Percentiles rank a stretch among this genome's conserved stretches.
Evolutionary conservation across 1,139 yeast species (phyloP).

Genomic region (Saccharomyces uvarum): DNA sequence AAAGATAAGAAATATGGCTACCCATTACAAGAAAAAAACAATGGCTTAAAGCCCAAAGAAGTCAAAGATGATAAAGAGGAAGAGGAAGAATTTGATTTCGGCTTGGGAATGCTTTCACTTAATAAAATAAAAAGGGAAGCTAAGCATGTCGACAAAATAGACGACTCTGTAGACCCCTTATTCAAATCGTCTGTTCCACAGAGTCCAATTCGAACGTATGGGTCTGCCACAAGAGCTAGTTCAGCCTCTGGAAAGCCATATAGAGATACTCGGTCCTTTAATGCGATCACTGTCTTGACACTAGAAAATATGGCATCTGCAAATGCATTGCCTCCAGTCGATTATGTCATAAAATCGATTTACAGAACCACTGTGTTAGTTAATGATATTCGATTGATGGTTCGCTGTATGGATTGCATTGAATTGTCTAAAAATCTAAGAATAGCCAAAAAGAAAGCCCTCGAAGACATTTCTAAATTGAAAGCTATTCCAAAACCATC

Average conservation of each 20-base stretch:
- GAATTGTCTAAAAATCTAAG: slow-evolving; percentile 45
- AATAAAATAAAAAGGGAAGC: slow-evolving; percentile 23
- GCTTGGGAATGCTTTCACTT: slow-evolving; percentile 25
- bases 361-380: slow-evolving; percentile 54
- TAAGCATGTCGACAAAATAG: slow-evolving; percentile 17
- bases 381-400: slow-evolving; percentile 56
- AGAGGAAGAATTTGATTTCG: slow-evolving; percentile 21
- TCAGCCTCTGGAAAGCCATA: slow-evolving; percentile 5
- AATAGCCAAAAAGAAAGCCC: slow-evolving; percentile 30
- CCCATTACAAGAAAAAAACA: slow-evolving; percentile 1
- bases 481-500: neutral
- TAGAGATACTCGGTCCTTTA: slow-evolving; percentile 13
- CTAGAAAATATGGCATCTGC: slow-evolving; percentile 50
- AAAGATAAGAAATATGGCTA: neutral
- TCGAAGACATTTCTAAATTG: slow-evolving; percentile 16
- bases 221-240: slow-evolving; percentile 5
- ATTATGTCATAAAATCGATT: slow-evolving; percentile 48
- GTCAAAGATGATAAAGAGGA: neutral
- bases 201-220: slow-evolving; percentile 6
- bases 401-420: slow-evolving; percentile 54
- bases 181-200: slow-evolving; percentile 13
- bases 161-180: slow-evolving; percentile 29
- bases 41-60: neutral
- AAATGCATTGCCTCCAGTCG: slow-evolving; percentile 46
- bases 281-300: slow-evolving; percentile 30